These are phyloP conservation scores for Aureobasidium pullulans DNA, from an alignment of 2,329 filamentous ascomycete genomes.

Conservation along the genomic window DNA sequence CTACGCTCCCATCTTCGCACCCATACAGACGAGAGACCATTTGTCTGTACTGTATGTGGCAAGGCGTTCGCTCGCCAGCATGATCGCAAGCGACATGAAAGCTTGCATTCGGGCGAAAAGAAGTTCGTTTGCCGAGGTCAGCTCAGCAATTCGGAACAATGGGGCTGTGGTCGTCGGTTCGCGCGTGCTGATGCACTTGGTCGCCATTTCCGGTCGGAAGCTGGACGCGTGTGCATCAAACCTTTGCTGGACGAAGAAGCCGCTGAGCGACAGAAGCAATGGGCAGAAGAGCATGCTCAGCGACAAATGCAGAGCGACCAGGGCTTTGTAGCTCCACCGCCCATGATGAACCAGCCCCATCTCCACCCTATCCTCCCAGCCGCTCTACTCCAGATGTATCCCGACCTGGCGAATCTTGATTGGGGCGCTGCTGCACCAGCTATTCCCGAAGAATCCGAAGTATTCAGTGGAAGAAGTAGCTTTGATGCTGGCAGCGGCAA, in stretches of 20 bases:
- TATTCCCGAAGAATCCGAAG: conserved; percentile 54
- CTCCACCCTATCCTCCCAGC: conserved; percentile 61
- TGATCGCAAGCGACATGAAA: conserved; percentile 94
- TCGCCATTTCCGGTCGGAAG: conserved; percentile 80
- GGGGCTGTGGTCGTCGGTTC: conserved; percentile 90
- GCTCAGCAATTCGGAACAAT: conserved; percentile 72
- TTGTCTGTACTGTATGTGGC: conserved; percentile 92
- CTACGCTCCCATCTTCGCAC: conserved; percentile 90
- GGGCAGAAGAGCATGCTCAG: conserved; percentile 51
- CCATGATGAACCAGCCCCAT: conserved; percentile 30
- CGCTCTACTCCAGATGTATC: conserved; percentile 84
- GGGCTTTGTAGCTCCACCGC: conserved; percentile 29
- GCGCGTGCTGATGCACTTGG: conserved; percentile 92
- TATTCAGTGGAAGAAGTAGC: conserved; percentile 69
- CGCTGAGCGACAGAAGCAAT: conserved; percentile 66
- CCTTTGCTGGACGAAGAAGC: conserved; percentile 95
- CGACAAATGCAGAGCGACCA: conserved; percentile 54
- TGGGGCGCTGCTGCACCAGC: conserved; percentile 52
- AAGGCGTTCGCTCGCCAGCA: conserved; percentile 98
- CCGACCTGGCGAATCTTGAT: conserved; percentile 81
- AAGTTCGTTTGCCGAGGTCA: conserved; percentile 96
- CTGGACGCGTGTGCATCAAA: conserved; percentile 92
- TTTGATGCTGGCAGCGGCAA: conserved; percentile 64
- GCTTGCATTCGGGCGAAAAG: conserved; percentile 93
- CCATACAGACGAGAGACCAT: conserved; percentile 93